Evolutionary conservation across 139 green algal species (phyloP).

Genomic region (Tetraselmis chui): DNA sequence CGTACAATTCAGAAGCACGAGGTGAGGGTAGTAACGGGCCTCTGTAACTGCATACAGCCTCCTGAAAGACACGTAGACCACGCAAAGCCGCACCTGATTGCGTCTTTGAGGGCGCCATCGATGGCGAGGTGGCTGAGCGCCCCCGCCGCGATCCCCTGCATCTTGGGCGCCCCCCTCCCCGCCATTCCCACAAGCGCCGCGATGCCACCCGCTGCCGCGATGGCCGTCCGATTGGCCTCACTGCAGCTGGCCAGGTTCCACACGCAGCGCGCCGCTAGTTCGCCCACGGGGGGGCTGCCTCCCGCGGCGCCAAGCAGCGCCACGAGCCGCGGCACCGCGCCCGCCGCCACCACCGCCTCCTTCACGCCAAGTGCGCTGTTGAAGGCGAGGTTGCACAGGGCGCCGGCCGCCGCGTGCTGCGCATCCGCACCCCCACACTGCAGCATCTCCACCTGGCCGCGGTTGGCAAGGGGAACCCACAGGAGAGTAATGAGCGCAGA

Average conservation of each 20-base stretch:
- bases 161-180: background rate
- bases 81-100: background rate
- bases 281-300: background rate
- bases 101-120: background rate
- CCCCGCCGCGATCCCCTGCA: background rate
- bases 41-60: too few species aligned
- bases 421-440: background rate
- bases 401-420: background rate
- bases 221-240: background rate
- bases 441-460: background rate
- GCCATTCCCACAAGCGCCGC: background rate
- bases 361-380: background rate
- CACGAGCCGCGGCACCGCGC: background rate
- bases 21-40: too few species aligned
- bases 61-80: too few species aligned
- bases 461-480: too few species aligned
- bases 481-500: too few species aligned
- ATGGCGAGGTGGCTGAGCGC: background rate
- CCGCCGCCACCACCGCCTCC: background rate
- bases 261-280: background rate
- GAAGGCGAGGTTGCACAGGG: background rate
- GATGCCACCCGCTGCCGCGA: background rate
- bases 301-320: background rate
- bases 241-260: background rate
- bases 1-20: too few species aligned